Evolutionary conservation across 345 rosid genomes (phyloP).

Genomic region (Hypericum perforatum): DNA sequence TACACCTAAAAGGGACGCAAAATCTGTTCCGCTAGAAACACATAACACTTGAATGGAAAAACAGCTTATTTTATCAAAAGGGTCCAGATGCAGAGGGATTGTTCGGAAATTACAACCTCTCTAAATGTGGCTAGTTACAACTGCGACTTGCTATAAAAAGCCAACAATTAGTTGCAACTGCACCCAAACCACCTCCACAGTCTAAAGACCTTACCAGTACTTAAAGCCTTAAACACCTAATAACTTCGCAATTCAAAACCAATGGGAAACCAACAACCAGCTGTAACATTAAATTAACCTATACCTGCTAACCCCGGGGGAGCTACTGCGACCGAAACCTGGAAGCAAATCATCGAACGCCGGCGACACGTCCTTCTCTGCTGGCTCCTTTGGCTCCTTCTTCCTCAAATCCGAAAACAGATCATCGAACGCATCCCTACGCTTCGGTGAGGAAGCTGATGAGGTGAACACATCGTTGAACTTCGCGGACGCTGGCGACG

Average conservation of each 20-base stretch:
- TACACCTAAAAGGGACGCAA: too few relatives aligned
- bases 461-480: conserved; percentile 32
- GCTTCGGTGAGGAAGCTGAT: conserved; percentile 21
- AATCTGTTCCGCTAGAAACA: too few relatives aligned
- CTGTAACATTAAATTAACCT: not conserved
- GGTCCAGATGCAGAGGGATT: too few relatives aligned
- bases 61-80: too few relatives aligned
- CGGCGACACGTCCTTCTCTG: conserved; percentile 23
- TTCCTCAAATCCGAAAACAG: conserved; percentile 41
- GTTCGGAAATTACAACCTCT: too few relatives aligned
- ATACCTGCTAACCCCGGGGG: conserved; percentile 29
- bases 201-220: too few relatives aligned
- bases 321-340: conserved; percentile 56
- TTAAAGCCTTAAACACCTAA: too few relatives aligned
- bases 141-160: too few relatives aligned
- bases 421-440: conserved; percentile 36
- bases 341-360: conserved; percentile 65
- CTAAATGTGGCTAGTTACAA: too few relatives aligned
- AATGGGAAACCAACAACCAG: not conserved
- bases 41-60: too few relatives aligned
- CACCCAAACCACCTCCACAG: too few relatives aligned
- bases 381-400: conserved; percentile 20
- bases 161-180: too few relatives aligned
- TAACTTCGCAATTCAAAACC: not conserved
- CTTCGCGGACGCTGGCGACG: conserved; percentile 21